These are phyloP conservation scores for Hyaloperonospora arabidopsidis DNA, from an alignment of 352 stramenopile species.

Conservation along the genomic window DNA sequence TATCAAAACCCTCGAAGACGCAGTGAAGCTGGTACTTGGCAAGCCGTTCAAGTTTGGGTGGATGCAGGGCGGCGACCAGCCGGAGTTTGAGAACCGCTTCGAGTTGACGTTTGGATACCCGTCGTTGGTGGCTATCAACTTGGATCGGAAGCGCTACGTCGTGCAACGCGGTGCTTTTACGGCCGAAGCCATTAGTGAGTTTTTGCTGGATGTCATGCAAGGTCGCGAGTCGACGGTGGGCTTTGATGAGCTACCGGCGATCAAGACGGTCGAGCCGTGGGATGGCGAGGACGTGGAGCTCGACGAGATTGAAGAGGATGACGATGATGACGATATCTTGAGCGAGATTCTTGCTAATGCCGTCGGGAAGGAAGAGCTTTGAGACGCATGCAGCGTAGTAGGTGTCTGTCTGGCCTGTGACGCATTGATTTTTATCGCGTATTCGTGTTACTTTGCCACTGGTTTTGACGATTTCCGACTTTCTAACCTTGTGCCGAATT, in stretches of 20 bases:
- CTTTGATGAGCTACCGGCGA: slow-evolving; percentile 50
- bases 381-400: slow-evolving; percentile 14
- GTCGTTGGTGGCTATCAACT: slow-evolving; percentile 82
- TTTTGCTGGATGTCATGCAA: slow-evolving; percentile 65
- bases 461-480: too few relatives aligned
- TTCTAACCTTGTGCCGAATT: too few relatives aligned
- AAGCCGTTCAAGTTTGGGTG: slow-evolving; percentile 90
- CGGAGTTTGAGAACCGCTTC: slow-evolving; percentile 73
- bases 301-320: slow-evolving; percentile 67
- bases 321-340: slow-evolving; percentile 84
- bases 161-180: slow-evolving; percentile 75
- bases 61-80: slow-evolving; percentile 85
- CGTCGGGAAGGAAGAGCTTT: slow-evolving; percentile 75
- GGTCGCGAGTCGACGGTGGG: slow-evolving; percentile 56
- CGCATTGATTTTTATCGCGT: background rate
- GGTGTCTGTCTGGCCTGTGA: background rate
- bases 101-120: slow-evolving; percentile 89
- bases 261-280: slow-evolving; percentile 67
- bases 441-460: too few relatives aligned
- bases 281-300: slow-evolving; percentile 75
- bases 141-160: slow-evolving; percentile 79
- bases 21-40: slow-evolving; percentile 78
- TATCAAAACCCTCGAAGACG: slow-evolving; percentile 69
- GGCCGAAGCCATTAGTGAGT: slow-evolving; percentile 55
- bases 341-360: slow-evolving; percentile 67